Conservation (phyloP, 495 filamentous ascomycete species). For the Sporormia fimetaria region DNA sequence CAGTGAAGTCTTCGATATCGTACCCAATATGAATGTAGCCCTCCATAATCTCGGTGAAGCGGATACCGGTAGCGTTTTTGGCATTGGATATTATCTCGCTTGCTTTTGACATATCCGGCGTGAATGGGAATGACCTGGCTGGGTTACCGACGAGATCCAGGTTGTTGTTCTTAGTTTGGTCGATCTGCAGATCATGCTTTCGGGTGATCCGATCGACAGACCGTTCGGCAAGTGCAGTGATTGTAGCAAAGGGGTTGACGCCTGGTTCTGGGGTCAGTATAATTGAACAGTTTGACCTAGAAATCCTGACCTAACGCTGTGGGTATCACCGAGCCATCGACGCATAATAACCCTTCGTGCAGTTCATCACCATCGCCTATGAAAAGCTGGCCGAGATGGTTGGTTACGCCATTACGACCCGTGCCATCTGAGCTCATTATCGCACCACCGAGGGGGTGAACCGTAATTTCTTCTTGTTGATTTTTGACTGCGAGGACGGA, state of each 20-base stretch:
- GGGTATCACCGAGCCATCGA: conserved; percentile 53
- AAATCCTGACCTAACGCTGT: conserved; percentile 42
- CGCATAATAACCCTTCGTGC: conserved; percentile 48
- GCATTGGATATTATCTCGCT: too few relatives aligned
- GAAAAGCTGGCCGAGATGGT: conserved; percentile 51
- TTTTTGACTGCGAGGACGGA: too few relatives aligned
- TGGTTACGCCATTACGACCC: conserved; percentile 48
- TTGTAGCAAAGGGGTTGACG: conserved; percentile 60
- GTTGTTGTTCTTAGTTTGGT: conserved; percentile 41
- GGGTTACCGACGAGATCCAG: conserved; percentile 32
- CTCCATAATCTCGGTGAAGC: conserved; percentile 54
- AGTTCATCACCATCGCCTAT: conserved; percentile 41
- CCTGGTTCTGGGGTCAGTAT: conserved; percentile 1
- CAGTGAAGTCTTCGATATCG: conserved; percentile 42
- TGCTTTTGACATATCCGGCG: conserved; percentile 5
- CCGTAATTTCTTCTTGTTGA: too few relatives aligned
- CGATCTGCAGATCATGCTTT: conserved; percentile 37
- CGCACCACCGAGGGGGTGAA: conserved; percentile 59
- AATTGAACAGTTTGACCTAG: background rate
- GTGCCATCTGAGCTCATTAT: conserved; percentile 51
- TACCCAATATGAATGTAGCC: conserved; percentile 46
- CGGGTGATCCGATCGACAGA: conserved; percentile 41
- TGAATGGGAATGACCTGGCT: conserved; percentile 10
- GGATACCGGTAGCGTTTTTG: conserved; percentile 40
- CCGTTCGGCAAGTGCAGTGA: conserved; percentile 55